Percentiles rank a stretch among this genome's conserved stretches.
These are phyloP conservation scores for Cercospora citrullina DNA, from an alignment of 2,329 filamentous ascomycete genomes.

Conservation along the genomic window DNA sequence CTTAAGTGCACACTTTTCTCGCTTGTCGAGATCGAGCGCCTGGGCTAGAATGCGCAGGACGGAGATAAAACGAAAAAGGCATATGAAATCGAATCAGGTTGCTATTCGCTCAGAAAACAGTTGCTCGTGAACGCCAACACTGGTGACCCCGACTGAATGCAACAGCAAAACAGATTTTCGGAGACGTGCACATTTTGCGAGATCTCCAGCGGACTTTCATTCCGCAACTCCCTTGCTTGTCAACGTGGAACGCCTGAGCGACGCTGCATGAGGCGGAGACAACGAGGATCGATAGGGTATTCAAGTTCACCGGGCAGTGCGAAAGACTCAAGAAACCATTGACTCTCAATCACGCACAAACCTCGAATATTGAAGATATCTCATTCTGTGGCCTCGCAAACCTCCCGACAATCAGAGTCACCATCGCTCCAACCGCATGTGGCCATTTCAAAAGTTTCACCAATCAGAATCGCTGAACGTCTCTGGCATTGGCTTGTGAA, in stretches of 20 bases:
- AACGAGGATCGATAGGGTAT: neutral
- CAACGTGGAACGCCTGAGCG: neutral
- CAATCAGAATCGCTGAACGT: neutral
- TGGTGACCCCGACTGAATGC: neutral
- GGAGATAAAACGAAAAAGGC: too few species aligned
- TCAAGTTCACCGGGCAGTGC: neutral
- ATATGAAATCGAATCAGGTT: too few species aligned
- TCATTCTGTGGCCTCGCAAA: neutral
- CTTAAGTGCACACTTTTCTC: too few species aligned
- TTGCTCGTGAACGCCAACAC: too few species aligned
- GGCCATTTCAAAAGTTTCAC: neutral
- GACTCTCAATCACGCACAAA: neutral
- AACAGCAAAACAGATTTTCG: neutral
- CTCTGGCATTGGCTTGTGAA: neutral
- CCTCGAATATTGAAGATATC: neutral
- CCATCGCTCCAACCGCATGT: neutral
- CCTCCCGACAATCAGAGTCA: neutral
- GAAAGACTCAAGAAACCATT: neutral
- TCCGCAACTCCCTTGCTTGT: neutral
- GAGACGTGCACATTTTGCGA: neutral
- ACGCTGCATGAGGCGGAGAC: neutral
- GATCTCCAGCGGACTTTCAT: neutral
- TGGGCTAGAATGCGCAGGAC: too few species aligned
- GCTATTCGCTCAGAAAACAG: too few species aligned
- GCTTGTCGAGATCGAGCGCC: too few species aligned